Evolutionary conservation across 1,284 basidiomycete genomes (phyloP).

Genomic region (Microbotryomycetes sp.): DNA sequence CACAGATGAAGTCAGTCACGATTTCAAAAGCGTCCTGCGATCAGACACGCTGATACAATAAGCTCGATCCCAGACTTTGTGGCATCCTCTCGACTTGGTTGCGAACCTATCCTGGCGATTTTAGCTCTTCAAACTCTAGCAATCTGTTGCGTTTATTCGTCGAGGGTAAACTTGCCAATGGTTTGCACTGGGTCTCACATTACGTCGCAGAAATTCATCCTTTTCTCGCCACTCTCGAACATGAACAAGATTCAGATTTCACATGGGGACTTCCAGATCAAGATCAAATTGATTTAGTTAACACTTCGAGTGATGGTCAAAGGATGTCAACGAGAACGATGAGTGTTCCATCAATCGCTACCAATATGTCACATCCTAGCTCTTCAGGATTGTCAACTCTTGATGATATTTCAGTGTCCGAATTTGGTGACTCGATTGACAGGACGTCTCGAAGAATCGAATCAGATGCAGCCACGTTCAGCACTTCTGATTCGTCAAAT

Average conservation of each 20-base stretch:
- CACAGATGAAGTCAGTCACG: constrained; percentile 37
- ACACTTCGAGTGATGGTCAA: not conserved
- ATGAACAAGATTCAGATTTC: constrained; percentile 31
- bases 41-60: not conserved
- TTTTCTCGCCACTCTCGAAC: constrained; percentile 19
- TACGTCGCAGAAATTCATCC: constrained; percentile 38
- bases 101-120: constrained; percentile 38
- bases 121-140: constrained; percentile 19
- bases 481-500: not conserved
- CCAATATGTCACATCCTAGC: not conserved
- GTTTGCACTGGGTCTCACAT: constrained; percentile 36
- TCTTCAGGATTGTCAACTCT: not conserved
- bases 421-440: not conserved
- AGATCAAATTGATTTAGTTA: not conserved
- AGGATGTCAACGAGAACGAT: not conserved
- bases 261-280: constrained; percentile 38
- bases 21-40: not conserved
- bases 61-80: constrained; percentile 36
- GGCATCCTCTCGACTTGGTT: constrained; percentile 37
- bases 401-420: not conserved
- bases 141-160: constrained; percentile 29
- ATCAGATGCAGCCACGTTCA: not conserved
- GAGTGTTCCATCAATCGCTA: not conserved
- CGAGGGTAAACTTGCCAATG: constrained; percentile 19
- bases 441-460: not conserved